phyloP scores from a whole-genome alignment of 176 grass and related monocot genomes.

The Zoysia pacifica region DNA sequence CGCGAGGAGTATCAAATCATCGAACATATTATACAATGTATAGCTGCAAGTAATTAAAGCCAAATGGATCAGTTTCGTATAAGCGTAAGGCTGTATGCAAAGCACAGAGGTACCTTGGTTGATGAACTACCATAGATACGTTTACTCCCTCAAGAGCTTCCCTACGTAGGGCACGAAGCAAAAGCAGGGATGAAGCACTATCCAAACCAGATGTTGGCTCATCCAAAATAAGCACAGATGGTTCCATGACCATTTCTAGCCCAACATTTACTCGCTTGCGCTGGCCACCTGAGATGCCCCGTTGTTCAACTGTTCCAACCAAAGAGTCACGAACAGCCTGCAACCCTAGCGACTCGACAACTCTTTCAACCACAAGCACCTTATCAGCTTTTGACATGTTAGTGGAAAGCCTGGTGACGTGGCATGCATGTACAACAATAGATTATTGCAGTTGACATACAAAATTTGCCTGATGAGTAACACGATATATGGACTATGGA shows the following conservation, averaged over 20 bases:
- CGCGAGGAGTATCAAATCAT: slow-evolving; percentile 86
- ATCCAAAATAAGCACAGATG: slow-evolving; percentile 78
- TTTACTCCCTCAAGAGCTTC: slow-evolving; percentile 94
- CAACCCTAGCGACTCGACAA: slow-evolving; percentile 77
- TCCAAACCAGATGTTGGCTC: slow-evolving; percentile 93
- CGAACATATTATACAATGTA: slow-evolving; percentile 78
- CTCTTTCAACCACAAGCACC: slow-evolving; percentile 91
- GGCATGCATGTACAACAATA: neutral
- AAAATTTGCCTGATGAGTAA: neutral
- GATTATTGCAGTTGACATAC: slow-evolving; percentile 13
- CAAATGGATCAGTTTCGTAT: neutral
- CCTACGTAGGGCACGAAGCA: slow-evolving; percentile 72
- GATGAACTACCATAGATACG: slow-evolving; percentile 92
- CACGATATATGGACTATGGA: neutral
- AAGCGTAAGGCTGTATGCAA: neutral
- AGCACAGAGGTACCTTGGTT: slow-evolving; percentile 60
- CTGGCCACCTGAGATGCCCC: slow-evolving; percentile 92
- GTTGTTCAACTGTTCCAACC: slow-evolving; percentile 86
- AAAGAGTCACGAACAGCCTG: slow-evolving; percentile 81
- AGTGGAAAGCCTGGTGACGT: slow-evolving; percentile 58
- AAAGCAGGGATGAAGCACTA: slow-evolving; percentile 78
- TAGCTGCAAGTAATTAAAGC: slow-evolving; percentile 55
- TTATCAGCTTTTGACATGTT: slow-evolving; percentile 90
- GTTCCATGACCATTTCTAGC: slow-evolving; percentile 97
- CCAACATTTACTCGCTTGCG: slow-evolving; percentile 92